Evolutionary conservation across 148 eudicot species (phyloP).

Genomic region (Mesembryanthemum crystallinum): DNA sequence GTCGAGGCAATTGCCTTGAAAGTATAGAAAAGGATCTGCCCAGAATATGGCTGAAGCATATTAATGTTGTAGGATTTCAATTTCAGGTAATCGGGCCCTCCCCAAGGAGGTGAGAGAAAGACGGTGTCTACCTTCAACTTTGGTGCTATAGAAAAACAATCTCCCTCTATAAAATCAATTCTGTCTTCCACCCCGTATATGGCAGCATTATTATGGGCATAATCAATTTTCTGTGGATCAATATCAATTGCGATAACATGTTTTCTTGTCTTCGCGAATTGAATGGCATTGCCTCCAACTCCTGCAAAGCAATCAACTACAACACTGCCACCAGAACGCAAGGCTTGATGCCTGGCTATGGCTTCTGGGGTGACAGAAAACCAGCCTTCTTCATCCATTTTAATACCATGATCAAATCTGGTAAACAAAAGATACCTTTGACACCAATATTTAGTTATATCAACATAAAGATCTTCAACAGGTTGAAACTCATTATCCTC

Average conservation of each 20-base stretch:
- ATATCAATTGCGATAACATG: constrained; percentile 85
- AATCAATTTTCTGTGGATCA: constrained; percentile 80
- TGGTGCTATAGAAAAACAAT: constrained; percentile 58
- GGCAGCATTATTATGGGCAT: constrained; percentile 75
- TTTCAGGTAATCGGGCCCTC: constrained; percentile 82
- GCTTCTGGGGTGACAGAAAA: constrained; percentile 92
- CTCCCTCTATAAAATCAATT: constrained; percentile 76
- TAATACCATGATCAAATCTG: constrained; percentile 68
- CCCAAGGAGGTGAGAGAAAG: constrained; percentile 97
- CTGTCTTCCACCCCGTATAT: constrained; percentile 73
- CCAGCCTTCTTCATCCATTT: constrained; percentile 98
- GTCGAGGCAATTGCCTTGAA: constrained; percentile 52
- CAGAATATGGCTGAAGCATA: constrained; percentile 85
- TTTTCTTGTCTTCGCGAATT: constrained; percentile 66
- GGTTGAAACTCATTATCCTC: constrained; percentile 36
- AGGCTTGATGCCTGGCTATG: constrained; percentile 83
- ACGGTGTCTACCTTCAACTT: constrained; percentile 65
- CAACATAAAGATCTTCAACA: constrained; percentile 38
- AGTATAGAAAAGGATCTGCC: constrained; percentile 56
- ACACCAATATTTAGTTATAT: constrained; percentile 74
- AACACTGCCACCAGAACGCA: constrained; percentile 57
- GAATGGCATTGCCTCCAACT: constrained; percentile 94
- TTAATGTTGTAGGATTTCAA: constrained; percentile 50
- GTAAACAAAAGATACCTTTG: constrained; percentile 78
- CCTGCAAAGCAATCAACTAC: constrained; percentile 80